phyloP scores from a whole-genome alignment of 345 rosid genomes.

The Hibiscus trionum region DNA sequence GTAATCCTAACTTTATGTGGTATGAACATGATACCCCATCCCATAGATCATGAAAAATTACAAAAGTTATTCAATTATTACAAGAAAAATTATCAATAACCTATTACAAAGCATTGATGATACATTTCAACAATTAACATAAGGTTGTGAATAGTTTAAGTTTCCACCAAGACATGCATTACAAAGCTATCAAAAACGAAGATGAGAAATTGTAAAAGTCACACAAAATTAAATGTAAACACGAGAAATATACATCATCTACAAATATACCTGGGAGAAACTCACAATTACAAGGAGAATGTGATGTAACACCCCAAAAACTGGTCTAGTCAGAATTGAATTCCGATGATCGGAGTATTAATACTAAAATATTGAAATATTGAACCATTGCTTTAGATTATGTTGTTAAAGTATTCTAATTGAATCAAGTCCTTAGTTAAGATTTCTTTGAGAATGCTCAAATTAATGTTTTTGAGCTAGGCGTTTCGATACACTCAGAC shows the following conservation, averaged over 20 bases:
- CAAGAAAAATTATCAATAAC: background rate
- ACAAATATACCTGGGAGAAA: constrained; percentile 60
- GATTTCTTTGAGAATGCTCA: no score
- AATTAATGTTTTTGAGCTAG: no score
- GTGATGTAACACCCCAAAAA: constrained; percentile 11
- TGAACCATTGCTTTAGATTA: no score
- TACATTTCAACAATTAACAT: background rate
- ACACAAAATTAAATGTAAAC: background rate
- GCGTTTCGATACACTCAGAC: no score
- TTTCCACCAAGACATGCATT: background rate
- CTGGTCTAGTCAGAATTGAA: no score
- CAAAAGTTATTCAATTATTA: background rate
- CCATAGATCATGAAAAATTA: no score
- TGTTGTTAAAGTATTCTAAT: no score
- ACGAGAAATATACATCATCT: background rate
- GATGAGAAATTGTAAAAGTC: background rate
- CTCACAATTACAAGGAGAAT: constrained; percentile 71
- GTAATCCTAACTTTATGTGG: background rate
- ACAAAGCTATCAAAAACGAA: background rate
- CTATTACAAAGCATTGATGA: background rate
- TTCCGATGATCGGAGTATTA: no score
- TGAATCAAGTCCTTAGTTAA: no score
- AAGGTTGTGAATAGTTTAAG: background rate
- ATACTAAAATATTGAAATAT: no score
- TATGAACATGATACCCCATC: background rate